phyloP scores from a whole-genome alignment of 2,329 filamentous ascomycete genomes.

The Decorospora gaudefroyi region DNA sequence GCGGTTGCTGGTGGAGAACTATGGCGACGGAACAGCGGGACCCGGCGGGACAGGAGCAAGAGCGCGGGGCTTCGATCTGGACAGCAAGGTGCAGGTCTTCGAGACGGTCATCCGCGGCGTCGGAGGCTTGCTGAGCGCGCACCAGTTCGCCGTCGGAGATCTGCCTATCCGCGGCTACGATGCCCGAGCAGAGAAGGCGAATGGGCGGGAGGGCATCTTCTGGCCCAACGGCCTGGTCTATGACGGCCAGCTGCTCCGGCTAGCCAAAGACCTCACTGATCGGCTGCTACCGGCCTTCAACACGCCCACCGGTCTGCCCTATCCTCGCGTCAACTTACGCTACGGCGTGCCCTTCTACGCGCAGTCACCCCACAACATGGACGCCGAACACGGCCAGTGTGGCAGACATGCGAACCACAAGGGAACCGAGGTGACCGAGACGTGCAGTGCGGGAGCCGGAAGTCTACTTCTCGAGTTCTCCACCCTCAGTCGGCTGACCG shows the following conservation, averaged over 20 bases:
- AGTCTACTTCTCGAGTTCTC: conserved; percentile 94
- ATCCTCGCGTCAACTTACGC: conserved; percentile 89
- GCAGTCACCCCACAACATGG: conserved; percentile 77
- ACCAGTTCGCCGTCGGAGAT: conserved; percentile 89
- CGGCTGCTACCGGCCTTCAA: conserved; percentile 90
- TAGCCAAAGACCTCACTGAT: conserved; percentile 82
- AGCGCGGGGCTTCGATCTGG: conserved; percentile 84
- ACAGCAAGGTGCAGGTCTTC: conserved; percentile 98
- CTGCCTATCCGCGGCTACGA: conserved; percentile 82
- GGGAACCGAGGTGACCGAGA: conserved; percentile 81
- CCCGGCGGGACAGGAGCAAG: conserved; percentile 70
- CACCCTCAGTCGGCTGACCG: conserved; percentile 83
- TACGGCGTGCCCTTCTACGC: conserved; percentile 90
- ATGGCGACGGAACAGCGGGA: conserved; percentile 79
- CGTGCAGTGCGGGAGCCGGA: conserved; percentile 94
- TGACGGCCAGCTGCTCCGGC: conserved; percentile 84
- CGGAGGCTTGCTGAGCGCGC: conserved; percentile 87
- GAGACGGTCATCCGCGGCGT: conserved; percentile 95
- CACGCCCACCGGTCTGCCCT: conserved; percentile 87
- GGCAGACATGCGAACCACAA: conserved; percentile 52
- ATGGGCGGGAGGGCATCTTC: conserved; percentile 55
- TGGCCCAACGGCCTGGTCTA: conserved; percentile 83
- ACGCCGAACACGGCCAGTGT: conserved; percentile 56
- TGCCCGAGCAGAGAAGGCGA: conserved; percentile 51
- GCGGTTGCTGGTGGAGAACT: conserved; percentile 73